Evolutionary conservation across 2,329 filamentous ascomycete species (phyloP).

Genomic region (Colletotrichum tamarilloi): DNA sequence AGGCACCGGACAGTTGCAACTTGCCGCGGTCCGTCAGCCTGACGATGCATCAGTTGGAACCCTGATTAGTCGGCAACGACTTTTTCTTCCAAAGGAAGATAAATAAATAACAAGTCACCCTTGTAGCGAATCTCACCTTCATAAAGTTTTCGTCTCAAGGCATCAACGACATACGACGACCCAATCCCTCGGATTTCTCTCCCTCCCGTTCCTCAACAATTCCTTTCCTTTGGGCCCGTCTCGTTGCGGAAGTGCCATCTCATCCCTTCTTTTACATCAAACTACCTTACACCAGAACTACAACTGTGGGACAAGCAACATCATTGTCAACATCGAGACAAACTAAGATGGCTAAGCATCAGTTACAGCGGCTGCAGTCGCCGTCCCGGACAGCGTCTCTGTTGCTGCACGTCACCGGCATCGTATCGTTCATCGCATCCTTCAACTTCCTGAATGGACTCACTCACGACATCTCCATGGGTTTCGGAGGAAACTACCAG

Average conservation of each 20-base stretch:
- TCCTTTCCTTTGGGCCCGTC: constrained; percentile 4
- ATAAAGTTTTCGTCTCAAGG: constrained; percentile 20
- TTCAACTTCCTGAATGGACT: constrained; percentile 63
- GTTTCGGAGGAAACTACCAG: constrained; percentile 76
- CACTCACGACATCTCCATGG: constrained; percentile 63
- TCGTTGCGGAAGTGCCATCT: not conserved
- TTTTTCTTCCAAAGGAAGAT: not conserved
- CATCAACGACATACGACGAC: constrained; percentile 13
- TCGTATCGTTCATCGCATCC: constrained; percentile 63
- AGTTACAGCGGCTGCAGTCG: constrained; percentile 73
- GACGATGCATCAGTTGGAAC: constrained; percentile 10
- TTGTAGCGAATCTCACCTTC: not conserved
- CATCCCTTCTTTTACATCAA: constrained; percentile 17
- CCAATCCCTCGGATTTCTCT: constrained; percentile 16
- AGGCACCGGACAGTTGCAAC: constrained; percentile 20
- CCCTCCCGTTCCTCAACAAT: constrained; percentile 24
- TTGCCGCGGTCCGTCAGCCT: constrained; percentile 21
- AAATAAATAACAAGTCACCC: not conserved
- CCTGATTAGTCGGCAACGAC: constrained; percentile 22
- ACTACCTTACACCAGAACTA: not conserved
- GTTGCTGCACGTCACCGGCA: constrained; percentile 67
- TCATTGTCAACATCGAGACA: not conserved
- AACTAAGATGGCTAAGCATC: constrained; percentile 61
- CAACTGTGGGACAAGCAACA: constrained; percentile 8
- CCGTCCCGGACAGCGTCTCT: constrained; percentile 74